Evolutionary conservation across 176 grass and related monocot genomes (phyloP).

Genomic region (Aegilops sharonensis): DNA sequence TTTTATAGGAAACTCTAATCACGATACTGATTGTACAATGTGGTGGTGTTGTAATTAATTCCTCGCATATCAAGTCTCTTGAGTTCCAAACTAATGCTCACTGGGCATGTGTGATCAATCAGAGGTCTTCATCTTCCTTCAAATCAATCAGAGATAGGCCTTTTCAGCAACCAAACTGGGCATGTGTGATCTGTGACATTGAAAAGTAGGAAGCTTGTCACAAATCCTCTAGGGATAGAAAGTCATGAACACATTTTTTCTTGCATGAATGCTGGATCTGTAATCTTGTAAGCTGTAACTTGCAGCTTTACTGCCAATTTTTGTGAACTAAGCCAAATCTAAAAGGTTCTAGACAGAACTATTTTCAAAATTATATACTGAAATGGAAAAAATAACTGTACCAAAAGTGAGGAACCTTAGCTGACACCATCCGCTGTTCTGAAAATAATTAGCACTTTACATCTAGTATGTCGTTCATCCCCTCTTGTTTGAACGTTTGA

Average conservation of each 20-base stretch:
- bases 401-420: not conserved
- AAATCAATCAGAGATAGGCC: not conserved
- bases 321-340: not conserved
- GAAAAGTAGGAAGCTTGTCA: not conserved
- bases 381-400: conserved; percentile 1
- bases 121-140: not conserved
- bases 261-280: too few species aligned
- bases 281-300: too few species aligned
- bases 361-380: conserved; percentile 1
- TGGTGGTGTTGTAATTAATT: not conserved
- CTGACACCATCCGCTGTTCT: not conserved
- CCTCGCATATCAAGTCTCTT: not conserved
- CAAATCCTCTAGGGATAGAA: too few species aligned
- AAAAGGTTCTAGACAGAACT: not conserved
- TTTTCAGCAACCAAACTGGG: not conserved
- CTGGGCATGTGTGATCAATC: too few species aligned
- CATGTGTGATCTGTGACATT: not conserved
- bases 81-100: not conserved
- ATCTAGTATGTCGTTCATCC: not conserved
- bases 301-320: not conserved
- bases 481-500: not conserved
- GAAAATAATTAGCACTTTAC: not conserved
- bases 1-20: not conserved
- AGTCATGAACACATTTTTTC: too few species aligned
- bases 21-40: not conserved